Evolutionary conservation across 2,329 filamentous ascomycete genomes (phyloP).

Genomic region (Hymenoscyphus repandus): DNA sequence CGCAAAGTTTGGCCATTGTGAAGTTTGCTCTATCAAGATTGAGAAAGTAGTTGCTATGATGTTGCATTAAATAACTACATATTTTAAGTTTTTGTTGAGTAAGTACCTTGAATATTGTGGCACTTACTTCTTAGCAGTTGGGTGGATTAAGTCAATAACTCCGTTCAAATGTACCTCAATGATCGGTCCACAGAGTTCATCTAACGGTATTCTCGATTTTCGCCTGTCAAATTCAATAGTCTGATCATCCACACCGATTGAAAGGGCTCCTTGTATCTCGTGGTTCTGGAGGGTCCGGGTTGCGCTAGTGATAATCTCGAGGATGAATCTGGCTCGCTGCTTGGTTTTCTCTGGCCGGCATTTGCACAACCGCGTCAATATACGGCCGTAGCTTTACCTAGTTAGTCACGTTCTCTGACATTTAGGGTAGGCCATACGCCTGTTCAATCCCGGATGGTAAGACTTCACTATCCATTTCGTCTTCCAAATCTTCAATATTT

Average conservation of each 20-base stretch:
- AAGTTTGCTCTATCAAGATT: background rate
- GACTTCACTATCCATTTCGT: background rate
- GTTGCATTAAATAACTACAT: background rate
- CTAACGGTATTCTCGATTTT: background rate
- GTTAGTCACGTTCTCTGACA: background rate
- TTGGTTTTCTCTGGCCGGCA: background rate
- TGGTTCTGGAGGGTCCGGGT: background rate
- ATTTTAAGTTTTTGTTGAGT: background rate
- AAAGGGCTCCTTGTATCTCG: constrained; percentile 5
- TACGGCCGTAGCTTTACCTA: constrained; percentile 1
- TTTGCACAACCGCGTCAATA: background rate
- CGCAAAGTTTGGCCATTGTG: background rate
- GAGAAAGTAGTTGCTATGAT: background rate
- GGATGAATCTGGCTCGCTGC: background rate
- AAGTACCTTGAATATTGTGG: background rate
- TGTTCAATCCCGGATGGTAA: background rate
- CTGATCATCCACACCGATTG: background rate
- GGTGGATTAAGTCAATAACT: constrained; percentile 3
- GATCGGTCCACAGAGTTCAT: constrained; percentile 2
- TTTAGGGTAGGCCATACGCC: background rate
- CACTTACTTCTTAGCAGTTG: constrained; percentile 4
- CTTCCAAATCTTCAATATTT: background rate
- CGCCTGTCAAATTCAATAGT: background rate
- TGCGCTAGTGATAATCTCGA: background rate
- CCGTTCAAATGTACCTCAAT: background rate